Evolutionary conservation across 2,329 filamentous ascomycete species (phyloP).

Genomic region (Colletotrichum sp.): DNA sequence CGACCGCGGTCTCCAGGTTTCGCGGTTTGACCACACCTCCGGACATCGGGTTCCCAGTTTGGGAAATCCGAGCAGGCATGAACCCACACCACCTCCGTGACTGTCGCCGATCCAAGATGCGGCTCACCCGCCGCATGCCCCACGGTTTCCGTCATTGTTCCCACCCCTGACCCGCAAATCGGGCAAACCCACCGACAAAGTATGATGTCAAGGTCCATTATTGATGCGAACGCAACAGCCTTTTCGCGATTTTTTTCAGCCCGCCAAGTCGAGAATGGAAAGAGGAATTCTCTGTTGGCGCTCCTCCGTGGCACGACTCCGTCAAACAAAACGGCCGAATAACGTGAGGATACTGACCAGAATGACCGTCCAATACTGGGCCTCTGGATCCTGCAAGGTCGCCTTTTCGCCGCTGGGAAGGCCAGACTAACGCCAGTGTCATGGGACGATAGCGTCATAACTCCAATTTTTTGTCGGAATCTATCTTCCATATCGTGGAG

Average conservation of each 20-base stretch:
- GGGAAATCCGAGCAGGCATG: neutral
- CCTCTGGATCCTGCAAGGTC: neutral
- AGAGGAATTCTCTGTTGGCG: neutral
- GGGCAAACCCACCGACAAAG: neutral
- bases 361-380: neutral
- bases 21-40: neutral
- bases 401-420: neutral
- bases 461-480: neutral
- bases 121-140: neutral
- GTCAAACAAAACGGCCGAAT: neutral
- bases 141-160: slow-evolving; percentile 17
- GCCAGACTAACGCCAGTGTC: neutral
- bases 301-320: neutral
- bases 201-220: slow-evolving; percentile 16
- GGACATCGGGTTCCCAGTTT: neutral
- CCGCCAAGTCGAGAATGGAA: neutral
- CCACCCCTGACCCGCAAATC: slow-evolving; percentile 11
- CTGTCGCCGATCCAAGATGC: neutral
- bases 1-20: neutral
- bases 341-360: neutral
- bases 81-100: neutral
- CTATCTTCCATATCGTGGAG: neutral
- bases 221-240: neutral
- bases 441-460: slow-evolving; percentile 9
- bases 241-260: neutral